Percentiles rank a stretch among this genome's conserved stretches.
Conservation (phyloP, 345 rosid species). For the Salix brachista region DNA sequence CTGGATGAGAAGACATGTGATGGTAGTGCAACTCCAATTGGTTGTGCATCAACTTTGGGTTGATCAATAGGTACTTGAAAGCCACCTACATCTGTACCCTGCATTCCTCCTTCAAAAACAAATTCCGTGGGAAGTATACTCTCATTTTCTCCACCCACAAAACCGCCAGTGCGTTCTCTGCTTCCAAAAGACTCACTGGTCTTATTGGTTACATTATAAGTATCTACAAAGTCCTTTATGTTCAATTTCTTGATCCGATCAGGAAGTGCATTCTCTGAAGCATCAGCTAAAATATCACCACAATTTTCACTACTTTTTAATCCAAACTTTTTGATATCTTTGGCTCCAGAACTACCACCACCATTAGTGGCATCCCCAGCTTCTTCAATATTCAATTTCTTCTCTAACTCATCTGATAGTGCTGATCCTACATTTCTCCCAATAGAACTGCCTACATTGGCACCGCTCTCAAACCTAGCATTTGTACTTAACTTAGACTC, state of each 20-base stretch:
- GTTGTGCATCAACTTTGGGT: slow-evolving; percentile 12
- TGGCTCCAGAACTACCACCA: neutral
- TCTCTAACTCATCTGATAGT: slow-evolving; percentile 44
- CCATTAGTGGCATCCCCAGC: slow-evolving; percentile 12
- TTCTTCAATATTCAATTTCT: slow-evolving; percentile 44
- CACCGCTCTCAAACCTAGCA: slow-evolving; percentile 12
- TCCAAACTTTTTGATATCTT: slow-evolving; percentile 13
- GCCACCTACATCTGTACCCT: slow-evolving; percentile 19
- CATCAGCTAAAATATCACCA: slow-evolving; percentile 26
- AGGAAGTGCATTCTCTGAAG: slow-evolving; percentile 29
- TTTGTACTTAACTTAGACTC: neutral
- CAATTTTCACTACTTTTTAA: slow-evolving; percentile 8
- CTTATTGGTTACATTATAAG: slow-evolving; percentile 14
- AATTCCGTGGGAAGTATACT: slow-evolving; percentile 31
- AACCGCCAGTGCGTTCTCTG: slow-evolving; percentile 17
- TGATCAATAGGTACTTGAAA: slow-evolving; percentile 29
- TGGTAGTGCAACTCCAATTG: slow-evolving; percentile 12
- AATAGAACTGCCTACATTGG: slow-evolving; percentile 18
- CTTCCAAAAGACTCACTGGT: slow-evolving; percentile 16
- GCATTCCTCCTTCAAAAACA: slow-evolving; percentile 32
- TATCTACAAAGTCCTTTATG: slow-evolving; percentile 28
- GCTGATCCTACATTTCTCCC: slow-evolving; percentile 24
- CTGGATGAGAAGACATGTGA: slow-evolving; percentile 25
- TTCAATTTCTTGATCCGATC: slow-evolving; percentile 48
- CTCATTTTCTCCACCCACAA: slow-evolving; percentile 39